Percentiles rank a stretch among this genome's conserved stretches.
phyloP scores from a whole-genome alignment of 1,284 basidiomycete genomes.

The Tylopilus sp. region DNA sequence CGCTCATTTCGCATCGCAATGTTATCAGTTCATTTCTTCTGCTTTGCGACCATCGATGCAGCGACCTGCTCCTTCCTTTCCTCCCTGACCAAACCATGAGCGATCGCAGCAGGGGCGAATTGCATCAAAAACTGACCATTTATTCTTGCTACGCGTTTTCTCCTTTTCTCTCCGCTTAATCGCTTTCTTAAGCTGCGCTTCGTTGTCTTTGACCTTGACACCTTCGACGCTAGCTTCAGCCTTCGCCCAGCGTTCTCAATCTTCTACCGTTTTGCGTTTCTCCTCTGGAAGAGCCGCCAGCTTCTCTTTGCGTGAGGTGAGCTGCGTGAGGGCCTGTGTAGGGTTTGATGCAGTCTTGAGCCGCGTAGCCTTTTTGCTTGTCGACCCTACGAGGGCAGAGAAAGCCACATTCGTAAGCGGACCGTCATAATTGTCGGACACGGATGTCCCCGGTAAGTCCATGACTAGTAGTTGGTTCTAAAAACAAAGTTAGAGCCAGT shows the following conservation, averaged over 20 bases:
- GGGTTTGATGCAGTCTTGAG: conserved; percentile 84
- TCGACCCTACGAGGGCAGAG: conserved; percentile 67
- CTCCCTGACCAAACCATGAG: conserved; percentile 63
- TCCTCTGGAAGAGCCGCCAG: conserved; percentile 81
- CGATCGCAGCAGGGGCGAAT: background rate
- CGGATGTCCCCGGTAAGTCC: conserved; percentile 51
- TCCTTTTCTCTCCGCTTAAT: conserved; percentile 91
- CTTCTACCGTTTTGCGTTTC: conserved; percentile 80
- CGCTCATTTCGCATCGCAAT: conserved; percentile 86
- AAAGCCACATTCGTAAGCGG: conserved; percentile 76
- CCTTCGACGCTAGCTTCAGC: conserved; percentile 88
- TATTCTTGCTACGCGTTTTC: conserved; percentile 84
- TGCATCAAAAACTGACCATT: conserved; percentile 70
- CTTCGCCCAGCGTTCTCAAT: conserved; percentile 88
- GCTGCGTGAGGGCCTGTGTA: conserved; percentile 83
- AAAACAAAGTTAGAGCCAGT: conserved; percentile 13
- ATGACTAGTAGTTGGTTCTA: conserved; percentile 83
- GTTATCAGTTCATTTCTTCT: conserved; percentile 92
- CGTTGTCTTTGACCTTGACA: conserved; percentile 89
- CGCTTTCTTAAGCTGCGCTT: conserved; percentile 86
- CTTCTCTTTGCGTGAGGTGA: conserved; percentile 79
- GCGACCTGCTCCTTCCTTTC: conserved; percentile 84
- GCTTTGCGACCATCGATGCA: conserved; percentile 80
- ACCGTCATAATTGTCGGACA: conserved; percentile 49
- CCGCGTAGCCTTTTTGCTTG: conserved; percentile 61